Evolutionary conservation across 257 asterid species (phyloP).

Genomic region (Solanum corneliomulleri): DNA sequence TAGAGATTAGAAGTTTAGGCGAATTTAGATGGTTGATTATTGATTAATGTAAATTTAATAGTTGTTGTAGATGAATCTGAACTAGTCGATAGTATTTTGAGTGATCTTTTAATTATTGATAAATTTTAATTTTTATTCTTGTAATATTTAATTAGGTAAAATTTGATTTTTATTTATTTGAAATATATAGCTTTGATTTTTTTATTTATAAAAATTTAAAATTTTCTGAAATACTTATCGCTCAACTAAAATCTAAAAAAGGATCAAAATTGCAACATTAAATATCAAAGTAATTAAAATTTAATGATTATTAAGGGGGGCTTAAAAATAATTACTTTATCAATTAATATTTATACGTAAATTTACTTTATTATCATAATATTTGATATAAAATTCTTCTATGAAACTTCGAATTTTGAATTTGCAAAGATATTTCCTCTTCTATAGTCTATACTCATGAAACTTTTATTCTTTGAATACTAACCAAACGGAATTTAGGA

Average conservation of each 20-base stretch:
- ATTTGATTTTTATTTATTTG: not conserved
- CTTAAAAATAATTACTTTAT: not conserved
- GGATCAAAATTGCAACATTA: not conserved
- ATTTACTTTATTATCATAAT: not conserved
- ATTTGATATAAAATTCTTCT: not conserved
- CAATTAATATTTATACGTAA: not conserved
- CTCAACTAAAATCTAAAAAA: not conserved
- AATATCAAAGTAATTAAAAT: not conserved
- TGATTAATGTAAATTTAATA: not conserved
- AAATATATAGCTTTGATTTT: not conserved
- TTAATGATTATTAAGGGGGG: not conserved
- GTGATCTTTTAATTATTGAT: not conserved
- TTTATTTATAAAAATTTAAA: not conserved
- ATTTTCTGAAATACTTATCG: not conserved
- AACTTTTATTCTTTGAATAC: not conserved
- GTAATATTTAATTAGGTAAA: not conserved
- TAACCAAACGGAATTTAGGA: not conserved
- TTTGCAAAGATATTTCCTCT: not conserved
- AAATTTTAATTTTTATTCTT: too few species aligned
- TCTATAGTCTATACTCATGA: not conserved
- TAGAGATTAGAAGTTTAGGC: rapidly evolving
- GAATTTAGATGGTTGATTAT: not conserved
- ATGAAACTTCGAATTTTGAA: not conserved
- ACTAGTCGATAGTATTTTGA: too few species aligned
- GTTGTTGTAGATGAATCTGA: too few species aligned